A percentile compares a stretch with the other conserved stretches of the same genome.
Evolutionary conservation across 805 yeast species (phyloP).

Genomic region (Priceomyces haplophilus): DNA sequence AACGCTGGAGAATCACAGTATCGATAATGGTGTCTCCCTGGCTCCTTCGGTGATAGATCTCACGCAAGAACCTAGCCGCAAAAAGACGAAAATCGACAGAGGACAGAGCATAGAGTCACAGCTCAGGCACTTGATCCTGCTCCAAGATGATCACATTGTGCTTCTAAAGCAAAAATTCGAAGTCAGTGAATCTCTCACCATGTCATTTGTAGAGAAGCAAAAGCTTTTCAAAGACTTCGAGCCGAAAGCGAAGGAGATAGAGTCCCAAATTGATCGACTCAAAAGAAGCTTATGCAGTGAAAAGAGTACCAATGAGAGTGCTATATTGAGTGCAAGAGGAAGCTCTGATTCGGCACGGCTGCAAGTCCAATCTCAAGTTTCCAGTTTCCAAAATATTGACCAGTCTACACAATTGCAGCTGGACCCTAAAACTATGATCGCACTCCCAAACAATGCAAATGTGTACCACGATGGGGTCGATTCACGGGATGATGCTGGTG

Average conservation of each 20-base stretch:
- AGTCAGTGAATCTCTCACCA: conserved; percentile 35
- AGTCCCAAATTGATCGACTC: conserved; percentile 7
- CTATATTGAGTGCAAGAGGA: not conserved
- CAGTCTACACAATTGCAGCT: conserved; percentile 1
- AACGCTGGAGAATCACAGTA: too few relatives aligned
- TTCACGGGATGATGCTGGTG: too few relatives aligned
- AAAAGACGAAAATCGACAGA: not conserved
- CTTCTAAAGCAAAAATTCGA: conserved; percentile 28
- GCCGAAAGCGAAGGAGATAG: conserved; percentile 22
- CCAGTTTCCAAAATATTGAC: not conserved
- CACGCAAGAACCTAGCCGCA: not conserved
- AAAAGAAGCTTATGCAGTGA: not conserved
- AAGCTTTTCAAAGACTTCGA: conserved; percentile 23
- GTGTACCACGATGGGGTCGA: too few relatives aligned
- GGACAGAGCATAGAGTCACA: not conserved
- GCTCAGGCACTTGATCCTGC: conserved; percentile 13
- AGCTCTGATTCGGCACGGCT: too few relatives aligned
- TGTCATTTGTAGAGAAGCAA: conserved; percentile 35
- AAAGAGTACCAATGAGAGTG: not conserved
- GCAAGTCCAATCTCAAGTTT: not conserved
- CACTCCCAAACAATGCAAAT: too few relatives aligned
- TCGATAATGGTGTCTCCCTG: not conserved
- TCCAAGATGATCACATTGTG: conserved; percentile 25
- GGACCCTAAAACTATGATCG: not conserved
- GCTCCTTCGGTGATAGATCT: conserved; percentile 3